Evolutionary conservation across 176 grass and related monocot species (phyloP).

Genomic region (Avena atlantica): DNA sequence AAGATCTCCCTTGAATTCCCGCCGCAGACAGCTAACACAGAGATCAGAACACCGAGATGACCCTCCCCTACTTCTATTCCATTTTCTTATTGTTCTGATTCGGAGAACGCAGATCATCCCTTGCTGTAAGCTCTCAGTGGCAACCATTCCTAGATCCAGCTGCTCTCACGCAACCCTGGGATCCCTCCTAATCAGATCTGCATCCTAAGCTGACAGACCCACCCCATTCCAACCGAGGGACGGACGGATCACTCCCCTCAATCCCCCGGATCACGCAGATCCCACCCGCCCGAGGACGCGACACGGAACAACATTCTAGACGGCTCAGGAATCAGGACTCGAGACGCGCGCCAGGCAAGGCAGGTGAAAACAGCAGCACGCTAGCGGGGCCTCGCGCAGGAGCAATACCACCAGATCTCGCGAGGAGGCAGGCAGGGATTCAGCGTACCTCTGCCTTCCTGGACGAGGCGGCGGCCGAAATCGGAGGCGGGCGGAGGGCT

Average conservation of each 20-base stretch:
- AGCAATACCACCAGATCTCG: background rate
- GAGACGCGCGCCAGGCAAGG: background rate
- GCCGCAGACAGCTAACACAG: background rate
- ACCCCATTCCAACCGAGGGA: background rate
- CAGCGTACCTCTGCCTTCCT: background rate
- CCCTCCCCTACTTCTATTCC: too few relatives aligned
- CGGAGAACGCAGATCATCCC: background rate
- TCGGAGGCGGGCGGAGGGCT: background rate
- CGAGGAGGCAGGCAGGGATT: background rate
- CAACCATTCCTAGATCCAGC: slow-evolving; percentile 37
- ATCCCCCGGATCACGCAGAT: background rate
- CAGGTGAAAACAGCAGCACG: background rate
- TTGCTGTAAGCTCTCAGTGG: background rate
- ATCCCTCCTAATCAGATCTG: slow-evolving; percentile 8
- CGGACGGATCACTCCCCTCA: background rate
- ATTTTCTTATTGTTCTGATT: background rate
- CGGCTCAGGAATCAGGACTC: background rate
- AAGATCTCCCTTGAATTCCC: slow-evolving; percentile 14
- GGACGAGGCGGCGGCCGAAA: background rate
- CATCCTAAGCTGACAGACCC: background rate
- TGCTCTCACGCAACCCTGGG: background rate
- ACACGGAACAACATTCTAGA: background rate
- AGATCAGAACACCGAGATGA: background rate
- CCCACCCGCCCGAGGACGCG: background rate
- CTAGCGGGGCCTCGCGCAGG: background rate